A percentile compares a stretch with the other conserved stretches of the same genome.
phyloP scores from a whole-genome alignment of 2,329 filamentous ascomycete species.

The Pseudocercospora eumusae region DNA sequence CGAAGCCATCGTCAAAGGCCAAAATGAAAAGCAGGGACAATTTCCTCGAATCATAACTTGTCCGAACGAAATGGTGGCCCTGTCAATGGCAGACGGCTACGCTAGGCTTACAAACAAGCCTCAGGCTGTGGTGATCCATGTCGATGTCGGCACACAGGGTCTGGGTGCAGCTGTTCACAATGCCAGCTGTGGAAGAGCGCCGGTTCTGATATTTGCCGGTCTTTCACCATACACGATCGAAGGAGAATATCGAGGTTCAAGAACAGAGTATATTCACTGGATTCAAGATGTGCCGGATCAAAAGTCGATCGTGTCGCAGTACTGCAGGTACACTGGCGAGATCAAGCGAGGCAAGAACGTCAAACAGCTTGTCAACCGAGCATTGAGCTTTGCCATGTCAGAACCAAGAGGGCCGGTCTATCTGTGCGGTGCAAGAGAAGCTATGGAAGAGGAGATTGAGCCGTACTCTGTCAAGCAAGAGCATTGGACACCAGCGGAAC shows the following conservation, averaged over 20 bases:
- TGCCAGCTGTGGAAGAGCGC: constrained; percentile 70
- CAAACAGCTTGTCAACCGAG: constrained; percentile 86
- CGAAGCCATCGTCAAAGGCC: constrained; percentile 76
- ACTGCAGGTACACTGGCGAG: constrained; percentile 80
- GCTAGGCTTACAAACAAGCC: constrained; percentile 70
- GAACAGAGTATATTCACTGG: constrained; percentile 85
- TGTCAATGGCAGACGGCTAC: constrained; percentile 77
- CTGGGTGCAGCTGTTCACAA: constrained; percentile 79
- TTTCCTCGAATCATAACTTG: constrained; percentile 77
- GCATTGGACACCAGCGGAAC: constrained; percentile 70
- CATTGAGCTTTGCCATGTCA: constrained; percentile 76
- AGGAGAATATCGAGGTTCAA: constrained; percentile 73
- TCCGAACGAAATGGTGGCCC: constrained; percentile 82
- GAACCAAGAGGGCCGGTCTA: constrained; percentile 81
- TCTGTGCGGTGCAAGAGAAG: constrained; percentile 73
- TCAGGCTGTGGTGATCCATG: constrained; percentile 76
- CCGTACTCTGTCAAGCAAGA: constrained; percentile 69
- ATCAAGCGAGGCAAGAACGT: constrained; percentile 82
- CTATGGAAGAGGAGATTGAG: constrained; percentile 81
- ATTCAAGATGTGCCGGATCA: constrained; percentile 82
- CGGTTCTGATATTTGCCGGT: constrained; percentile 76
- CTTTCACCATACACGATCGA: constrained; percentile 75
- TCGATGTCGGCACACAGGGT: constrained; percentile 79
- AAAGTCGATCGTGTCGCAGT: constrained; percentile 77
- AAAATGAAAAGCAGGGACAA: constrained; percentile 63